These are phyloP conservation scores for Boletus huronensis DNA, from an alignment of 768 basidiomycete genomes.

Conservation along the genomic window DNA sequence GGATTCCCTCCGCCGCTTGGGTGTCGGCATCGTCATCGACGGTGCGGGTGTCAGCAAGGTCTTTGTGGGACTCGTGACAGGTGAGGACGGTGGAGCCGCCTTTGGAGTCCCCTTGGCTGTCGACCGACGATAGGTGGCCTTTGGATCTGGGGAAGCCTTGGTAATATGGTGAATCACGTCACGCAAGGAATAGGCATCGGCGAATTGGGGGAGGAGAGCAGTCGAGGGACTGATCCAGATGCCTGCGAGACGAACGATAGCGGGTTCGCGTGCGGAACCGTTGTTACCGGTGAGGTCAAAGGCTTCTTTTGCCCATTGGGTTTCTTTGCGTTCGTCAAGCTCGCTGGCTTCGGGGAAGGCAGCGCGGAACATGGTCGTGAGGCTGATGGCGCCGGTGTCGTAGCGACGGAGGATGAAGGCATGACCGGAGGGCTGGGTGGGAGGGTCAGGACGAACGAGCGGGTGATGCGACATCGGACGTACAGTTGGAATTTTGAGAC, in stretches of 20 bases:
- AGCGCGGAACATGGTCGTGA: conserved; percentile 96
- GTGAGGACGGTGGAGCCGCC: conserved; percentile 27
- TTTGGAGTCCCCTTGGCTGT: conserved; percentile 33
- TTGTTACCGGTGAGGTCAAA: conserved; percentile 80
- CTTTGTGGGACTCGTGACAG: conserved; percentile 21
- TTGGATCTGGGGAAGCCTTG: conserved; percentile 73
- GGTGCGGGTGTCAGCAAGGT: conserved; percentile 34
- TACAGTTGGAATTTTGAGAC: conserved; percentile 89
- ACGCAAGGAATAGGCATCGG: conserved; percentile 60
- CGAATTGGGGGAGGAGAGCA: conserved; percentile 57
- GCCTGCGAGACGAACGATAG: conserved; percentile 77
- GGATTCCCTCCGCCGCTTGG: conserved; percentile 67
- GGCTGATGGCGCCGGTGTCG: conserved; percentile 87
- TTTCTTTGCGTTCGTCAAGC: conserved; percentile 71
- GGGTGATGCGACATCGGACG: conserved; percentile 24
- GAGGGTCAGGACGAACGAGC: conserved; percentile 15
- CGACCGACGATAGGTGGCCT: conserved; percentile 73
- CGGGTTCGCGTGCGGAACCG: conserved; percentile 55
- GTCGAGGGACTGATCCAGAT: conserved; percentile 74
- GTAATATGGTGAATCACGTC: conserved; percentile 63
- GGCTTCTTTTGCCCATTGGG: conserved; percentile 77
- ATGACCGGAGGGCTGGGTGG: conserved; percentile 63
- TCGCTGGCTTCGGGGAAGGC: conserved; percentile 84
- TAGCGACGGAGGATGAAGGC: conserved; percentile 93
- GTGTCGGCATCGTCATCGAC: conserved; percentile 40